Evolutionary conservation across 441 rosid species (phyloP).

Genomic region (Erysimum cheiri): DNA sequence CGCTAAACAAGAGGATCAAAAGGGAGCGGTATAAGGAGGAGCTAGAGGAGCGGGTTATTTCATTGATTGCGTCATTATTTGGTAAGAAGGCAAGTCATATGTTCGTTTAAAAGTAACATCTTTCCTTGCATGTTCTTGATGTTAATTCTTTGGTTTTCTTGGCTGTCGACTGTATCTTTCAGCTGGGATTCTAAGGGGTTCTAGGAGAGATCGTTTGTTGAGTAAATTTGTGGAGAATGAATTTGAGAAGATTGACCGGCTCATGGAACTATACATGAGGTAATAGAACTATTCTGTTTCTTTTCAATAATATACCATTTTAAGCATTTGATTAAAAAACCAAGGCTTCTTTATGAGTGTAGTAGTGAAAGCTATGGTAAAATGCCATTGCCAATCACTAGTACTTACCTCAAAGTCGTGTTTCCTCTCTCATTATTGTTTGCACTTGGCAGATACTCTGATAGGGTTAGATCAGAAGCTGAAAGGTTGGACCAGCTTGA

Average conservation of each 20-base stretch:
- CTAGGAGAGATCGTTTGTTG: conserved; percentile 88
- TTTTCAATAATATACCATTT: conserved; percentile 8
- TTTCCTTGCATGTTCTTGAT: conserved; percentile 2
- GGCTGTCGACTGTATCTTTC: conserved; percentile 33
- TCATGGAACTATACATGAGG: conserved; percentile 92
- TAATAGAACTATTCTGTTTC: conserved; percentile 41
- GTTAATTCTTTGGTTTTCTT: conserved; percentile 26
- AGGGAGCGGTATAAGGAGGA: conserved; percentile 89
- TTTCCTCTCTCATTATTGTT: conserved; percentile 17
- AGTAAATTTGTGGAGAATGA: conserved; percentile 94
- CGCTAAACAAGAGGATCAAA: conserved; percentile 82
- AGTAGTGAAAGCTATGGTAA: not conserved
- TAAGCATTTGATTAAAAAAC: not conserved
- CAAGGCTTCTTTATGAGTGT: not conserved
- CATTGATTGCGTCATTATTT: conserved; percentile 84
- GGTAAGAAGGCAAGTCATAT: conserved; percentile 72
- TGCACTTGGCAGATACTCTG: conserved; percentile 66
- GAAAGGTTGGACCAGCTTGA: conserved; percentile 75
- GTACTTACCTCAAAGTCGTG: conserved; percentile 12
- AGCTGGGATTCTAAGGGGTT: conserved; percentile 93
- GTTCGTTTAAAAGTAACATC: conserved; percentile 11
- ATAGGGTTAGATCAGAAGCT: conserved; percentile 80
- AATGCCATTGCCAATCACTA: not conserved
- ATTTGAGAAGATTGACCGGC: conserved; percentile 95
- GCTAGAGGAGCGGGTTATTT: conserved; percentile 84